Evolutionary conservation across 805 yeast genomes (phyloP), one percentile per base, ranked within the genome.

Genomic region (Danielia oregonensis): DNA sequence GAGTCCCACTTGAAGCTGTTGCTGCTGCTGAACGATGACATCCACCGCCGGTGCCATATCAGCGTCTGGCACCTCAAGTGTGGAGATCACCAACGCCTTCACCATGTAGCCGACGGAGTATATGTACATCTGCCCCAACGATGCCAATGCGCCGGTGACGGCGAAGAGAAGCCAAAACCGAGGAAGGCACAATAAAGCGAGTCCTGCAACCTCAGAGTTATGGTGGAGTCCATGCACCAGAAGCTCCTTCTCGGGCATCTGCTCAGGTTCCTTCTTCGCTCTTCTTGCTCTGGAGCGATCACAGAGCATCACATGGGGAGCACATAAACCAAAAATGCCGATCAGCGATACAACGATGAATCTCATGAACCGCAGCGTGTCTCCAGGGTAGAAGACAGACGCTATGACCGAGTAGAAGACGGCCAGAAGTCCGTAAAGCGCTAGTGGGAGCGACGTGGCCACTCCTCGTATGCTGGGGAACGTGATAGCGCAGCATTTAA

Each of bases 351-450:
- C 57, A 0, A 70, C 67, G 30, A 78, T 42, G 29, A 74, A 66
- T 2, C 70, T 70, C 40, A 77, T 49, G 34, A 82, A 74, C 5
- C 64, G 69, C 12, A 69, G 67, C 0, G 87, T 80, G 39, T 78
- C 74, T 3, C 81, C 79, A 0, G 81, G 74, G 40, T 61, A 77
- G 37, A 77, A 63, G 11, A 64, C 43, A 8, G 75, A 59, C 2
- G 80, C 81, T 15, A 78, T 47, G 1, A 72, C 63, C 1, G 88
- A 80, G 51, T 74, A 80, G 32, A 79, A 68, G 48, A 81, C 69
- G 4, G 93, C 93, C 52, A 84, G 76, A 11, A 82, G 67, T 0
- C 94, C 94, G 54, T 79, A 82, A 29, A 82, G 72, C 1, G 89
- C 79, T 54, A 83, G 68, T 2, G 91, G 88, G 28, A 83, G 65